Percentiles rank a stretch among this genome's conserved stretches.
These are phyloP conservation scores for Podosphaera aphanis DNA, from an alignment of 2,329 filamentous ascomycete genomes.

Conservation along the genomic window DNA sequence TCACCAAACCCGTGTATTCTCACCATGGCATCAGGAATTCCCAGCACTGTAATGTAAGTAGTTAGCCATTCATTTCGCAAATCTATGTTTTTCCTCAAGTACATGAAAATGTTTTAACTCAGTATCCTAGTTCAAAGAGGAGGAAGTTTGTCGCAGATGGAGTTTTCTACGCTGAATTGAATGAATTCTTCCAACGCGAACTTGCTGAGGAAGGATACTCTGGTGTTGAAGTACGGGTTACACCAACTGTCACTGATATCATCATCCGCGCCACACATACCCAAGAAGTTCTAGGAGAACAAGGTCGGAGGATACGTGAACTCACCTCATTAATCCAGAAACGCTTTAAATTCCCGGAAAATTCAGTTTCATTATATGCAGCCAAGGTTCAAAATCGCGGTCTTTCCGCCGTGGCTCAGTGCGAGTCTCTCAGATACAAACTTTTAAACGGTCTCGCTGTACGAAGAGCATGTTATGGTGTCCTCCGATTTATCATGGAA, in stretches of 20 bases:
- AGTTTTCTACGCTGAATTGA: slow-evolving; percentile 99
- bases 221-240: slow-evolving; percentile 98
- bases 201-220: slow-evolving; percentile 99
- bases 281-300: slow-evolving; percentile 98
- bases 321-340: slow-evolving; percentile 99
- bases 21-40: neutral
- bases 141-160: slow-evolving; percentile 93
- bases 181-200: slow-evolving; percentile 99
- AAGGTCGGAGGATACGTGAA: slow-evolving; percentile 98
- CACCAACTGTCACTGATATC: slow-evolving; percentile 93
- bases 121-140: slow-evolving; percentile 47
- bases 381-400: slow-evolving; percentile 99
- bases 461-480: slow-evolving; percentile 97
- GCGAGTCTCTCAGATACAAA: slow-evolving; percentile 99
- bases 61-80: neutral
- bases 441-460: slow-evolving; percentile 98
- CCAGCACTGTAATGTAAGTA: neutral
- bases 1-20: neutral
- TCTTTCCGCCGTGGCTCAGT: slow-evolving; percentile 98
- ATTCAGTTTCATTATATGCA: slow-evolving; percentile 98
- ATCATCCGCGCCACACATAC: slow-evolving; percentile 99
- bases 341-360: slow-evolving; percentile 99
- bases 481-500: slow-evolving; percentile 99
- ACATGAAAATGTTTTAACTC: neutral
- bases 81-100: neutral